Conservation (phyloP, 352 stramenopile species). For the Phytophthora lateralis region DNA sequence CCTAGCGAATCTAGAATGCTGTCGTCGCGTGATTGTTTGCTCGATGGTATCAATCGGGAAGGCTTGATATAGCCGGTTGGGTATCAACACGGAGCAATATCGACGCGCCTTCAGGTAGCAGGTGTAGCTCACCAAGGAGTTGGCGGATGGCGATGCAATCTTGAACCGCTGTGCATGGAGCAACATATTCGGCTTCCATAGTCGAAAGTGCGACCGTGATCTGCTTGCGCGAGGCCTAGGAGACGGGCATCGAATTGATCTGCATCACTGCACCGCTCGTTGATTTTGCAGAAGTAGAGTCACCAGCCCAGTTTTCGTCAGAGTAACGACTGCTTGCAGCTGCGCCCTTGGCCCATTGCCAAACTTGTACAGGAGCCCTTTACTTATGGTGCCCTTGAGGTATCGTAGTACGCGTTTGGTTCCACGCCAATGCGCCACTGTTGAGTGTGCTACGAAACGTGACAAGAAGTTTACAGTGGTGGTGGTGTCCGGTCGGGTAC, state of each 20-base stretch:
- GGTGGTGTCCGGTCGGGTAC: constrained; percentile 1
- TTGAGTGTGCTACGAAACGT: not conserved
- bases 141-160: not conserved
- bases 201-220: not conserved
- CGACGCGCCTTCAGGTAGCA: not conserved
- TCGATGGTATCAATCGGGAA: no score
- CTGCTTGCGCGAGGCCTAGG: not conserved
- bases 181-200: not conserved
- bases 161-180: not conserved
- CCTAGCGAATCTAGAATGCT: not conserved
- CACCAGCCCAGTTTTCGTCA: constrained; percentile 6
- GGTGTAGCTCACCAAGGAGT: not conserved
- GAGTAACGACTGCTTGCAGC: not conserved
- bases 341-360: no score
- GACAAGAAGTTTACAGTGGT: constrained; percentile 3
- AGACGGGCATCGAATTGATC: not conserved
- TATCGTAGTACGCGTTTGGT: constrained; percentile 1
- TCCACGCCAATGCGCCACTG: not conserved
- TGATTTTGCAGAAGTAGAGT: not conserved
- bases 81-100: not conserved
- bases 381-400: not conserved
- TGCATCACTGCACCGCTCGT: not conserved
- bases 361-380: not conserved
- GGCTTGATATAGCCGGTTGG: not conserved
- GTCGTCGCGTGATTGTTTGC: no score